Evolutionary conservation across 2,329 filamentous ascomycete genomes (phyloP), one percentile per base, ranked within the genome.

Genomic region (Sclerotinia sclerotiorum): DNA sequence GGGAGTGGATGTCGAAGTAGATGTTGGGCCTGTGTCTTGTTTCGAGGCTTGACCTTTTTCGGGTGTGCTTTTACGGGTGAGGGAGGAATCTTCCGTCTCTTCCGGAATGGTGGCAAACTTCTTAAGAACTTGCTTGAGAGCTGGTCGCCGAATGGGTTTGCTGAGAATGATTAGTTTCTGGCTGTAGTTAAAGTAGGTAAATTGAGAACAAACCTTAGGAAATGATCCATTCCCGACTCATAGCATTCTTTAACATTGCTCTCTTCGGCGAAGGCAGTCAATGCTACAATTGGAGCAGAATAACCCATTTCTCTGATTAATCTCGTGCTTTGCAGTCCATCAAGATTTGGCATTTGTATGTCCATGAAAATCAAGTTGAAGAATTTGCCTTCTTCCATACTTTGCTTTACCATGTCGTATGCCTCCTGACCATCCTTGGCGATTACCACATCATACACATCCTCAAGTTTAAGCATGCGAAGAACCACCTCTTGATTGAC

Each of bases 311-410:
- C 83, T 8, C 94, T 87, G 74, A 97, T 97, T 46, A 96, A 82
- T 13, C 90, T 86, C 0, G 94, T 97, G 58, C 90, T 94, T 77
- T 97, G 90, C 32, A 97, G 81, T 1, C 94, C 94, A 76, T 97
- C 93, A 19, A 97, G 85, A 71, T 95, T 96, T 4, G 94, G 94
- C 94, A 97, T 97, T 74, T 87, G 92, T 10, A 97, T 90, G 75
- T 97, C 94, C 94, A 97, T 97, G 76, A 97, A 95, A 71, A 97
- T 94, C 35, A 97, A 83, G 73, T 97, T 92, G 77, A 94, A 97
- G 2, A 85, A 85, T 67, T 85, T 83, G 65, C 89, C 85, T 39
- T 85, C 85, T 62, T 89, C 87, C 90, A 97, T 95, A 71, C 88
- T 90, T 21, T 88, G 88, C 77, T 93, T 94, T 72, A 97, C 93